phyloP scores from a whole-genome alignment of 1,284 basidiomycete species.

The Tremellales sp. region DNA sequence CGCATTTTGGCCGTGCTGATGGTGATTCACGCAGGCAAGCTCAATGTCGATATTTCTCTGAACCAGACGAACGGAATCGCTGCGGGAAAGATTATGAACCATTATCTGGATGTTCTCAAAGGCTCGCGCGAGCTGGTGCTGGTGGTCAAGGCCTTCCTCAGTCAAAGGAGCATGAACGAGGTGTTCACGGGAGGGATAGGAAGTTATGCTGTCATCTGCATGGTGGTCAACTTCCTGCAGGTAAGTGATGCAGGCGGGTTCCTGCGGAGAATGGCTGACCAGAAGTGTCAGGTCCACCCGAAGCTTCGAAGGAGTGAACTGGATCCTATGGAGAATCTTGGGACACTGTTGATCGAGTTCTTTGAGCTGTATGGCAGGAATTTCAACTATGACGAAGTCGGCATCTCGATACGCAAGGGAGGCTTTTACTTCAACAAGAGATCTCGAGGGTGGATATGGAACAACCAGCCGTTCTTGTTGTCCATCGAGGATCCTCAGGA shows the following conservation, averaged over 20 bases:
- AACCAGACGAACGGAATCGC: slow-evolving; percentile 82
- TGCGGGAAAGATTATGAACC: slow-evolving; percentile 75
- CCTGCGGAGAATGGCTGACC: background rate
- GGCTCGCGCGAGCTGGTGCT: slow-evolving; percentile 77
- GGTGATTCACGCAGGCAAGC: slow-evolving; percentile 54
- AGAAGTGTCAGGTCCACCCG: slow-evolving; percentile 67
- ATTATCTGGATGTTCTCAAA: slow-evolving; percentile 69
- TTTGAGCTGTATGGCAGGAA: slow-evolving; percentile 91
- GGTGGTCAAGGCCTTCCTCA: slow-evolving; percentile 84
- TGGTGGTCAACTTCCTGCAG: slow-evolving; percentile 90
- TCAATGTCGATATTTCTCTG: slow-evolving; percentile 85
- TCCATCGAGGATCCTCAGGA: slow-evolving; percentile 96
- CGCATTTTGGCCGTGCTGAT: background rate
- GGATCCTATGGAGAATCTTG: slow-evolving; percentile 79
- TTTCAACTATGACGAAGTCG: slow-evolving; percentile 89
- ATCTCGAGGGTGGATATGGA: slow-evolving; percentile 72
- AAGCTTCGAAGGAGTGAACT: slow-evolving; percentile 87
- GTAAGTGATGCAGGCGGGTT: slow-evolving; percentile 45
- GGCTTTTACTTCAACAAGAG: slow-evolving; percentile 80
- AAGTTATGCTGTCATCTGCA: slow-evolving; percentile 88
- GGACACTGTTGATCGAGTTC: slow-evolving; percentile 89
- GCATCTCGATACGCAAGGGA: slow-evolving; percentile 79
- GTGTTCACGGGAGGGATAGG: slow-evolving; percentile 93
- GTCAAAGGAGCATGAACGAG: slow-evolving; percentile 91
- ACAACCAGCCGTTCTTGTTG: slow-evolving; percentile 60